A percentile compares a stretch with the other conserved stretches of the same genome.
These are phyloP conservation scores for Chlorokybus atmophyticus DNA, from an alignment of 139 green algal species.

Conservation along the genomic window DNA sequence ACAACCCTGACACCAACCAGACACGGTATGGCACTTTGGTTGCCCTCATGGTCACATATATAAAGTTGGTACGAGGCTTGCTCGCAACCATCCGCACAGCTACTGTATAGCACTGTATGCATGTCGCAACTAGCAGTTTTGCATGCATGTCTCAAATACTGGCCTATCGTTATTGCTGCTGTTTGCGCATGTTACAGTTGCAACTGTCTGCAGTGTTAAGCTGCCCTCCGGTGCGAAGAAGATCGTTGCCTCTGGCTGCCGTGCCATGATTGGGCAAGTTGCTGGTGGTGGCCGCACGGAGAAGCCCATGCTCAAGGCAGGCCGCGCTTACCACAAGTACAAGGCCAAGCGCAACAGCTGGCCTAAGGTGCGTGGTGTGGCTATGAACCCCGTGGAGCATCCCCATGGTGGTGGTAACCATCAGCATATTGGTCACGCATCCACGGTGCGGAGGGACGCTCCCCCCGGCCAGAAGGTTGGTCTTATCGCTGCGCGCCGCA, in stretches of 20 bases:
- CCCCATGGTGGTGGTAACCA: constrained; percentile 99
- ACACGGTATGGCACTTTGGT: constrained; percentile 42
- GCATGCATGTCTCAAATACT: too few relatives aligned
- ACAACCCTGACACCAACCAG: constrained; percentile 93
- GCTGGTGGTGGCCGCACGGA: constrained; percentile 92
- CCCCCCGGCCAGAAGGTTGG: constrained; percentile 71
- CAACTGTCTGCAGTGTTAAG: constrained; percentile 60
- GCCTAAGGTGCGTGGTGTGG: constrained; percentile 85
- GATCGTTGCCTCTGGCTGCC: constrained; percentile 78
- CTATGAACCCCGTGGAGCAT: constrained; percentile 99
- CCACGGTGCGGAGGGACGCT: constrained; percentile 76
- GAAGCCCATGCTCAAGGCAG: constrained; percentile 99
- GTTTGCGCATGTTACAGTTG: constrained; percentile 1
- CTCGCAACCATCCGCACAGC: too few relatives aligned
- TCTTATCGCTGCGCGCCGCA: constrained; percentile 70
- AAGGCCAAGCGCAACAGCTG: constrained; percentile 88
- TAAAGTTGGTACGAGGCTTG: too few relatives aligned
- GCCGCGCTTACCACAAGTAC: constrained; percentile 91
- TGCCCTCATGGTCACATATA: too few relatives aligned
- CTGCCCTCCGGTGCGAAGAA: constrained; percentile 96
- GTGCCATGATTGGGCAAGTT: constrained; percentile 90
- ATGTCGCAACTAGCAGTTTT: too few relatives aligned
- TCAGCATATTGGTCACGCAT: constrained; percentile 98
- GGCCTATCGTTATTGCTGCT: too few relatives aligned
- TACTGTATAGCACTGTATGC: too few relatives aligned